Conservation (phyloP, 2,329 filamentous ascomycete species). For the Colletotrichum neosansevieriae region DNA sequence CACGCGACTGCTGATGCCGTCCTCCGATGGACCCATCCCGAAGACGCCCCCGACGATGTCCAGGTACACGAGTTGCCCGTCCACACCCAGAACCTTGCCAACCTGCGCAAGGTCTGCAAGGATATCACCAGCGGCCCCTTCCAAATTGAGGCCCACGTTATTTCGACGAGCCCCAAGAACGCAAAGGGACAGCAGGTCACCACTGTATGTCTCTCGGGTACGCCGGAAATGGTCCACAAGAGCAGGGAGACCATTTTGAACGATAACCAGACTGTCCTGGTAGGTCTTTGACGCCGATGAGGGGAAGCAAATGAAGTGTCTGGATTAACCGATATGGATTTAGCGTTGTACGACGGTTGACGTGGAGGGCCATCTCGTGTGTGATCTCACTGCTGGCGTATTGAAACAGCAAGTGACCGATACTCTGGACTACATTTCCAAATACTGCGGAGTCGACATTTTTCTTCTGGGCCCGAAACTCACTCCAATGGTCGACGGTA, state of each 20-base stretch:
- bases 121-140: constrained; percentile 79
- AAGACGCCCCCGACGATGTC: constrained; percentile 85
- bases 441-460: constrained; percentile 93
- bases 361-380: constrained; percentile 90
- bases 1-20: constrained; percentile 91
- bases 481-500: constrained; percentile 78
- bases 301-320: neutral
- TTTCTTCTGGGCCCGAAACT: constrained; percentile 94
- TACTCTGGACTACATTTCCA: constrained; percentile 87
- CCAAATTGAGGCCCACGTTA: constrained; percentile 85
- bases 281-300: constrained; percentile 62
- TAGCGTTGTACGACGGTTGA: constrained; percentile 95
- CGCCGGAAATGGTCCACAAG: constrained; percentile 88
- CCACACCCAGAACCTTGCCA: constrained; percentile 86
- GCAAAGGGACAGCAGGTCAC: constrained; percentile 77
- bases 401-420: constrained; percentile 82
- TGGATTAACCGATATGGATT: constrained; percentile 45
- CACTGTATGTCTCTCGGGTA: constrained; percentile 91
- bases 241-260: constrained; percentile 91
- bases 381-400: constrained; percentile 72
- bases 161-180: constrained; percentile 82
- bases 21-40: constrained; percentile 92
- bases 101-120: constrained; percentile 82
- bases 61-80: constrained; percentile 92
- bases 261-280: constrained; percentile 91